Percentiles rank a stretch among this genome's conserved stretches.
phyloP scores from a whole-genome alignment of 1,139 yeast genomes.

The Geotrichum restrictum region DNA sequence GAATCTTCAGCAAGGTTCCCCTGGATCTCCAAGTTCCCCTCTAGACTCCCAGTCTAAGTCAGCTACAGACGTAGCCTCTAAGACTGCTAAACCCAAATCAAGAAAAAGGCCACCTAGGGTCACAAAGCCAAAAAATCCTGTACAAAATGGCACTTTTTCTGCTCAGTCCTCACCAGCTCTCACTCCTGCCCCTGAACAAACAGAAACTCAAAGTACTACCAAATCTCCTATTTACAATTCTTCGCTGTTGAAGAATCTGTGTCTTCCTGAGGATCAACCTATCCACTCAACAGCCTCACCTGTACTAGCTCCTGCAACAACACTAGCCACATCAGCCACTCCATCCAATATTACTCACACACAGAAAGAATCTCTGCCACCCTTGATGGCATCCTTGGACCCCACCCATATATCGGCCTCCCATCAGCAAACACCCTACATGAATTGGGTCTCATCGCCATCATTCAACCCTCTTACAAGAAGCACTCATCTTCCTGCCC shows the following conservation, averaged over 20 bases:
- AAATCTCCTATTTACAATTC: not conserved
- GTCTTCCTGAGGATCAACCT: not conserved
- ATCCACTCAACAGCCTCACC: not conserved
- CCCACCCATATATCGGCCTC: not conserved
- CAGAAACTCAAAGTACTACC: not conserved
- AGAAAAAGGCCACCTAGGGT: constrained; percentile 3
- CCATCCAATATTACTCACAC: not conserved
- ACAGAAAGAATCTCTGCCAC: not conserved
- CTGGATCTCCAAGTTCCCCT: constrained; percentile 5
- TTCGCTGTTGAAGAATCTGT: not conserved
- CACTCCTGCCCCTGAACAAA: not conserved
- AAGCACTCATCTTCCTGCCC: constrained; percentile 1
- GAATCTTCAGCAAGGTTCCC: not conserved
- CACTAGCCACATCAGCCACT: constrained; percentile 5
- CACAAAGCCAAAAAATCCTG: not conserved
- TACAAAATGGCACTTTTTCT: constrained; percentile 1
- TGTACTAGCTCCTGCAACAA: not conserved
- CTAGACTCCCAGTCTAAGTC: not conserved
- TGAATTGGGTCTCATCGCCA: constrained; percentile 12
- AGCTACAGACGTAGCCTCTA: constrained; percentile 3
- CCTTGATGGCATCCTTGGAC: constrained; percentile 4
- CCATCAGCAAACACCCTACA: constrained; percentile 10
- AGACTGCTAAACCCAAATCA: constrained; percentile 7
- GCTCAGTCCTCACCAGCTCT: constrained; percentile 2
- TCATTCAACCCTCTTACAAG: constrained; percentile 10